phyloP scores from a whole-genome alignment of 352 stramenopile species.

The Globisporangium ultimum region DNA sequence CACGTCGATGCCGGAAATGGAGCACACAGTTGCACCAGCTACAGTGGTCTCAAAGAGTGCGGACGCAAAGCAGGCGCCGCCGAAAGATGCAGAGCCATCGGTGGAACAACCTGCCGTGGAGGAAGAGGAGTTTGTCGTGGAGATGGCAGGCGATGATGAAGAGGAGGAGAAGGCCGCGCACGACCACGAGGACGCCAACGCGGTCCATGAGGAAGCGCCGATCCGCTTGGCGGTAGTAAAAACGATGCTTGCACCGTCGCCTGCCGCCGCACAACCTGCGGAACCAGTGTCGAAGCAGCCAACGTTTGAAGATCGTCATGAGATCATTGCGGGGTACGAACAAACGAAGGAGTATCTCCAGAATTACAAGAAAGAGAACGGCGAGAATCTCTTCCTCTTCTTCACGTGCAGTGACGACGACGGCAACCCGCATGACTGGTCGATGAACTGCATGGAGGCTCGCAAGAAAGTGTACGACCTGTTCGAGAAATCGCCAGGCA shows the following conservation, averaged over 20 bases:
- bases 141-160: background rate
- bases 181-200: constrained; percentile 10
- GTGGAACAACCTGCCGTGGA: constrained; percentile 8
- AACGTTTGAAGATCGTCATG: constrained; percentile 40
- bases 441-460: constrained; percentile 34
- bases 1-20: constrained; percentile 4
- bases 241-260: background rate
- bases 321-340: constrained; percentile 44
- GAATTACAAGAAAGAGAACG: constrained; percentile 27
- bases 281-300: background rate
- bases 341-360: constrained; percentile 45
- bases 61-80: background rate
- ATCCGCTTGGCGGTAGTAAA: constrained; percentile 8
- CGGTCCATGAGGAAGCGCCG: constrained; percentile 3
- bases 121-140: background rate
- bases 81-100: background rate
- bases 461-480: constrained; percentile 46
- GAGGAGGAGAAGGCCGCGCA: constrained; percentile 17
- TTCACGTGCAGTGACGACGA: constrained; percentile 62
- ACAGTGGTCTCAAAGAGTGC: background rate
- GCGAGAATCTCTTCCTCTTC: constrained; percentile 59
- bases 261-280: background rate
- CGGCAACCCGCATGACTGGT: constrained; percentile 46
- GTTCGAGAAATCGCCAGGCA: constrained; percentile 49
- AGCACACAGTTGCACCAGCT: background rate